Evolutionary conservation across 2,329 filamentous ascomycete genomes (phyloP).

Genomic region (Trichocomaceae sp.): DNA sequence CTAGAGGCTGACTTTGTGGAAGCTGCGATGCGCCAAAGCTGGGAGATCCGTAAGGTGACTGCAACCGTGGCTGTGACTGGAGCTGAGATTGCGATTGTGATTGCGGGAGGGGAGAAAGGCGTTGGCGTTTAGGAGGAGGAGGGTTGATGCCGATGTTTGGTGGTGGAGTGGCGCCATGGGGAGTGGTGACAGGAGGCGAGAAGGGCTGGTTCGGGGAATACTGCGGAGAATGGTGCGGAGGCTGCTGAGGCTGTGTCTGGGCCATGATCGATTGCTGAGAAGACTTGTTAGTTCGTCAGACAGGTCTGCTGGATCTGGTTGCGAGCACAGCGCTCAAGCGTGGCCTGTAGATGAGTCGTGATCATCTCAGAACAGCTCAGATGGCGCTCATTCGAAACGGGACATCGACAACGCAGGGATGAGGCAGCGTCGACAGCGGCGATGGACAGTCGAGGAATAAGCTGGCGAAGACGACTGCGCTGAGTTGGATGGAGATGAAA

Average conservation of each 20-base stretch:
- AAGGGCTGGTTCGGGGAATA: conserved; percentile 36
- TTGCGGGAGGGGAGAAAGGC: conserved; percentile 61
- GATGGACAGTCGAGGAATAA: conserved; percentile 17
- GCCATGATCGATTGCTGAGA: conserved; percentile 45
- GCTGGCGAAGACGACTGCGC: conserved; percentile 5
- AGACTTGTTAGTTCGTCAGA: background rate
- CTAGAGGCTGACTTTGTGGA: conserved; percentile 26
- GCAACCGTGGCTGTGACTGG: no score
- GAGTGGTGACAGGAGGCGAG: conserved; percentile 56
- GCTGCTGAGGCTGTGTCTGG: conserved; percentile 51
- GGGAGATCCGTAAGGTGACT: conserved; percentile 56
- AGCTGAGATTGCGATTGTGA: no score
- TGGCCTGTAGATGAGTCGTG: conserved; percentile 28
- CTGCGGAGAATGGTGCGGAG: conserved; percentile 38
- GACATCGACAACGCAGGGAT: background rate
- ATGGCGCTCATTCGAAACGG: background rate
- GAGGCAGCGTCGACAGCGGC: background rate
- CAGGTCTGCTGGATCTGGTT: conserved; percentile 18
- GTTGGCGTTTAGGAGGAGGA: conserved; percentile 67
- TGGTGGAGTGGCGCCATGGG: conserved; percentile 53
- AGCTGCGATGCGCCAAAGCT: conserved; percentile 48
- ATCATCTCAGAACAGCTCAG: conserved; percentile 31
- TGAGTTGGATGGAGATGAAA: conserved; percentile 12
- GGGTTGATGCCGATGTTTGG: conserved; percentile 49
- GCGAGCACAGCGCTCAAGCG: conserved; percentile 36